These are phyloP conservation scores for Quillaja saponaria DNA, from an alignment of 306 rosid species.

Conservation along the genomic window DNA sequence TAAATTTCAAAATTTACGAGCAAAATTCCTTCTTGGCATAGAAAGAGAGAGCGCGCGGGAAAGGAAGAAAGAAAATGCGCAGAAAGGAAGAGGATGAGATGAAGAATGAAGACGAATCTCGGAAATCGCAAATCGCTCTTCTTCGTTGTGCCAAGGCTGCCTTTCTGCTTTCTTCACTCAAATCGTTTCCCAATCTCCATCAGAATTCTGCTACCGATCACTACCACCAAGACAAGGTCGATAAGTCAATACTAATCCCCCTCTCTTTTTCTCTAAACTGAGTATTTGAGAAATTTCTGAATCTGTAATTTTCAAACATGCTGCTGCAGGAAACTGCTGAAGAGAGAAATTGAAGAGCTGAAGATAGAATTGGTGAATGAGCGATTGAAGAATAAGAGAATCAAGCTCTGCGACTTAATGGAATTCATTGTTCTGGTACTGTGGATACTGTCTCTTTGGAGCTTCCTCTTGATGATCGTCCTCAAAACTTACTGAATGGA, in stretches of 20 bases:
- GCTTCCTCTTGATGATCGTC: conserved; percentile 36
- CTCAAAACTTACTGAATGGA: conserved; percentile 19
- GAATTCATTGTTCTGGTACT: conserved; percentile 47
- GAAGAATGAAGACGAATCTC: conserved; percentile 35
- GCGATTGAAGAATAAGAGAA: conserved; percentile 45
- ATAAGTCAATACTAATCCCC: not conserved
- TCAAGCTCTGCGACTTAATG: conserved; percentile 45
- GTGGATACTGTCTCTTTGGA: conserved; percentile 37
- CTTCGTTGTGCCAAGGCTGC: conserved; percentile 63
- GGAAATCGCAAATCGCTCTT: conserved; percentile 28
- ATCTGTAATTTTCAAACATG: too few species aligned
- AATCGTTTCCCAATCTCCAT: conserved; percentile 33
- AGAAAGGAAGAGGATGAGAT: conserved; percentile 25
- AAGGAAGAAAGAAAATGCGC: not conserved
- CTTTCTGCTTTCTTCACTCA: conserved; percentile 46
- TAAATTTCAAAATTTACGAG: too few species aligned
- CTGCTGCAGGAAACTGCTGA: conserved; percentile 34
- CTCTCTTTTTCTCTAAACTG: too few species aligned
- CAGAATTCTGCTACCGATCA: not conserved
- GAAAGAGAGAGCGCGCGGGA: conserved; percentile 5
- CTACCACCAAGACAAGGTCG: conserved; percentile 27
- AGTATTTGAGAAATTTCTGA: conserved; percentile 8
- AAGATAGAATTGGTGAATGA: conserved; percentile 49
- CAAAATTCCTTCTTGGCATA: too few species aligned
- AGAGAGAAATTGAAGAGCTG: conserved; percentile 47